These are phyloP conservation scores for Rhazya stricta DNA, from an alignment of 257 asterid species.

Conservation along the genomic window DNA sequence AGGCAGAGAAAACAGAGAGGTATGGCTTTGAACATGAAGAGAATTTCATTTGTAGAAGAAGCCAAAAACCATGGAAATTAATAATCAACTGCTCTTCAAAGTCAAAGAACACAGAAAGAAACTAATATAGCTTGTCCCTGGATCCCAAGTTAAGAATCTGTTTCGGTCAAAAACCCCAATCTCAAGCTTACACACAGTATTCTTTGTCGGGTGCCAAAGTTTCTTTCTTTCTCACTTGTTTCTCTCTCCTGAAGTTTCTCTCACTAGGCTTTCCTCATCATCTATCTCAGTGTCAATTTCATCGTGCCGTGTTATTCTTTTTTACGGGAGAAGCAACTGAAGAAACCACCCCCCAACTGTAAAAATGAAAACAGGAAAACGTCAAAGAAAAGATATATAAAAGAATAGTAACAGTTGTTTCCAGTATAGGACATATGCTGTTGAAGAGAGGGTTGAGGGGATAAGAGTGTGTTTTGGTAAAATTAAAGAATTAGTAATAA, in stretches of 20 bases:
- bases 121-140: too few species aligned
- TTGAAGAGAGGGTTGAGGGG: not conserved
- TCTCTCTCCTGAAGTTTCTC: slow-evolving; percentile 6
- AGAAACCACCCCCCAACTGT: slow-evolving; percentile 19
- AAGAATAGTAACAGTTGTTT: not conserved
- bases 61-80: slow-evolving; percentile 15
- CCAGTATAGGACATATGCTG: not conserved
- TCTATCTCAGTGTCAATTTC: slow-evolving; percentile 29
- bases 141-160: slow-evolving; percentile 5
- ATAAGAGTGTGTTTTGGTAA: not conserved
- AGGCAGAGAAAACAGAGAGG: slow-evolving; percentile 2
- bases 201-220: slow-evolving; percentile 48
- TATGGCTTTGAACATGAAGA: slow-evolving; percentile 29
- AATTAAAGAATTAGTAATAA: not conserved
- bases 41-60: slow-evolving; percentile 19
- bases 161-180: slow-evolving; percentile 33
- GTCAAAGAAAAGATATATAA: not conserved
- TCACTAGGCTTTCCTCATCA: slow-evolving; percentile 25
- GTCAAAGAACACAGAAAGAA: slow-evolving; percentile 11
- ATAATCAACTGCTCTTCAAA: slow-evolving; percentile 4
- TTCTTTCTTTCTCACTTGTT: slow-evolving; percentile 19
- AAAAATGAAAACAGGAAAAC: not conserved
- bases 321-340: slow-evolving; percentile 27
- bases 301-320: slow-evolving; percentile 19
- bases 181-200: slow-evolving; percentile 37